A percentile compares a stretch with the other conserved stretches of the same genome.
Evolutionary conservation across 2,329 filamentous ascomycete genomes (phyloP).

Genomic region (Stachybotrys echinatus): DNA sequence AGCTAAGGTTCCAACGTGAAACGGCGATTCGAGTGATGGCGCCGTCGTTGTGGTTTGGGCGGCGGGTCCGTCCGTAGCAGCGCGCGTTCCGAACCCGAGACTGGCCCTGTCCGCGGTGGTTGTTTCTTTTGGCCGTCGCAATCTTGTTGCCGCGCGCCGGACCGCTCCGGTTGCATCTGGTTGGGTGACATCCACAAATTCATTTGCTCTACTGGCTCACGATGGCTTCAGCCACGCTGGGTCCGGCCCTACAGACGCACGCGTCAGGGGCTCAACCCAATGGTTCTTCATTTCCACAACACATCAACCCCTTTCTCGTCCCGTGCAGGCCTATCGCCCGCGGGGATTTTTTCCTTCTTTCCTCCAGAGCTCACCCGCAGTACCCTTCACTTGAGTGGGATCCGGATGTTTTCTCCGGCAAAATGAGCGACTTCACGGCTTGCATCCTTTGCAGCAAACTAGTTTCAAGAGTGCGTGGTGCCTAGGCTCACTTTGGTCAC

Average conservation of each 20-base stretch:
- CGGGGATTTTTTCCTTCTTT: neutral
- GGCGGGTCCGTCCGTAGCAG: too few species aligned
- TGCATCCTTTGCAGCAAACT: too few species aligned
- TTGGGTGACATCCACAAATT: neutral
- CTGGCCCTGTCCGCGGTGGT: neutral
- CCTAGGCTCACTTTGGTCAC: too few species aligned
- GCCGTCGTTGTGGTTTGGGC: too few species aligned
- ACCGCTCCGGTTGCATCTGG: neutral
- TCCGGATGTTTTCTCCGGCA: too few species aligned
- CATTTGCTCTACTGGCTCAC: neutral
- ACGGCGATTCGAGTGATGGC: neutral
- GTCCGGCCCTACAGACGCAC: neutral
- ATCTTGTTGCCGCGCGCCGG: neutral
- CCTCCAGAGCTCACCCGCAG: too few species aligned
- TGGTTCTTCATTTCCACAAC: neutral
- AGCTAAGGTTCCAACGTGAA: neutral
- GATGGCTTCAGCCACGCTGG: neutral
- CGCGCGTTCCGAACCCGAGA: too few species aligned
- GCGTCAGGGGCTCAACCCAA: neutral
- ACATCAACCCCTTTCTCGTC: neutral
- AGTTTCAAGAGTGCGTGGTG: too few species aligned
- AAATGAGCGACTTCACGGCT: too few species aligned
- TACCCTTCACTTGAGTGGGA: too few species aligned
- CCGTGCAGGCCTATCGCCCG: neutral
- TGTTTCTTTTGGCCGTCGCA: neutral